These are phyloP conservation scores for Phialophora chinensis DNA, from an alignment of 2,329 filamentous ascomycete species.

Conservation along the genomic window DNA sequence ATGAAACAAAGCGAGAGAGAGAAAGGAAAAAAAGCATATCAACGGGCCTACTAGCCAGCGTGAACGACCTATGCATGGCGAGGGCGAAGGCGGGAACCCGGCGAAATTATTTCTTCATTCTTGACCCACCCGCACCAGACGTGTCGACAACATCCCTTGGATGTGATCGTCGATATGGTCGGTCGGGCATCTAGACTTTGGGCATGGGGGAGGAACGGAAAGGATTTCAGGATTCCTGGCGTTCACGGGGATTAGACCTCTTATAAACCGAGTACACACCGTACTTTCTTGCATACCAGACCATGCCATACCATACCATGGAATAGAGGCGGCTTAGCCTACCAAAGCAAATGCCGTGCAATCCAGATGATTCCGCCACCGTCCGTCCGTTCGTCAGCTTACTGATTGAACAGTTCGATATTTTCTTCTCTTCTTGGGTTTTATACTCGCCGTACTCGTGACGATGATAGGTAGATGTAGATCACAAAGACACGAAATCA, in stretches of 20 bases:
- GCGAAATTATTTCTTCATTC: background rate
- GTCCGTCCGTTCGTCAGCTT: background rate
- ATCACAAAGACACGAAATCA: too few species aligned
- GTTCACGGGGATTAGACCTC: background rate
- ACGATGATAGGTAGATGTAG: background rate
- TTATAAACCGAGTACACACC: background rate
- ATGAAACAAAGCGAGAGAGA: constrained; percentile 6
- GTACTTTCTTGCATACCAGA: background rate
- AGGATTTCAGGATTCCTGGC: background rate
- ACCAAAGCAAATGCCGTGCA: background rate
- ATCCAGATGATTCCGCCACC: background rate
- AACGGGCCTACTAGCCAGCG: background rate
- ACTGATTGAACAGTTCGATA: background rate
- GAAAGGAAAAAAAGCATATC: constrained; percentile 12
- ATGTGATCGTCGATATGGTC: background rate
- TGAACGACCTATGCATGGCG: background rate
- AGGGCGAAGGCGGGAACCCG: background rate
- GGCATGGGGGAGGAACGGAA: background rate
- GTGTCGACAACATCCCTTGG: background rate
- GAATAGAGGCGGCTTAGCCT: too few species aligned
- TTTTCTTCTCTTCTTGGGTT: background rate
- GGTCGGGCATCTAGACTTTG: background rate
- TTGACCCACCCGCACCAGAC: background rate
- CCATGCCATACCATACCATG: background rate
- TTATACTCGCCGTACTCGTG: background rate